These are phyloP conservation scores for Penicillium paxilli DNA, from an alignment of 495 filamentous ascomycete genomes.

Conservation along the genomic window DNA sequence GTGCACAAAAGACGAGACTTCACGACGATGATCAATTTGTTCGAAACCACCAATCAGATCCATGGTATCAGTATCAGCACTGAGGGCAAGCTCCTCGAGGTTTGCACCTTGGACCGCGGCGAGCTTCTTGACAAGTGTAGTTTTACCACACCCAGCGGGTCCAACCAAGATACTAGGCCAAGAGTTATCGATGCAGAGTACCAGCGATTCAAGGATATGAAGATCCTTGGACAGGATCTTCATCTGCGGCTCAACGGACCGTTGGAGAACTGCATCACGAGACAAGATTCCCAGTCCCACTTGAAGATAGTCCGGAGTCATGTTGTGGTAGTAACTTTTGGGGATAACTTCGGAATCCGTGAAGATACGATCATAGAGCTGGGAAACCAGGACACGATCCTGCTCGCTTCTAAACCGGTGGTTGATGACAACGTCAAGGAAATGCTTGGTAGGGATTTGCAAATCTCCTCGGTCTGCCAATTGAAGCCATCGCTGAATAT, in stretches of 20 bases:
- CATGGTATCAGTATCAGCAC: conserved; percentile 92
- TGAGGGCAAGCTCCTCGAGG: conserved; percentile 77
- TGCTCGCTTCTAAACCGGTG: conserved; percentile 77
- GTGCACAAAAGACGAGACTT: conserved; percentile 53
- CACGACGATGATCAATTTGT: conserved; percentile 79
- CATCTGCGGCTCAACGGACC: conserved; percentile 52
- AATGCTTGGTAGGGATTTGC: conserved; percentile 62
- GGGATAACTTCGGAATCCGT: conserved; percentile 29
- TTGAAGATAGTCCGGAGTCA: conserved; percentile 69
- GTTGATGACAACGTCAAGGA: conserved; percentile 78
- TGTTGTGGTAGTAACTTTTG: conserved; percentile 60
- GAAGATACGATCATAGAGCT: conserved; percentile 62
- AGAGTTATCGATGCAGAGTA: conserved; percentile 80
- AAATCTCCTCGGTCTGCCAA: conserved; percentile 54
- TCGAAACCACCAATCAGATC: conserved; percentile 97
- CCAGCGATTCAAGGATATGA: conserved; percentile 74
- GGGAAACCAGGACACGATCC: conserved; percentile 63
- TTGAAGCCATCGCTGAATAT: conserved; percentile 86
- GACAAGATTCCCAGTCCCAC: conserved; percentile 73
- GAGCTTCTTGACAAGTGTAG: conserved; percentile 71
- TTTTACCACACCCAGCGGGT: conserved; percentile 83
- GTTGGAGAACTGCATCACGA: conserved; percentile 59
- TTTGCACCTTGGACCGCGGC: conserved; percentile 72
- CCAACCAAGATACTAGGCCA: conserved; percentile 91
- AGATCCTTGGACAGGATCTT: conserved; percentile 59